A percentile compares a stretch with the other conserved stretches of the same genome.
Conservation (phyloP, 2,329 filamentous ascomycete species). For the Colletotrichum eleusines region DNA sequence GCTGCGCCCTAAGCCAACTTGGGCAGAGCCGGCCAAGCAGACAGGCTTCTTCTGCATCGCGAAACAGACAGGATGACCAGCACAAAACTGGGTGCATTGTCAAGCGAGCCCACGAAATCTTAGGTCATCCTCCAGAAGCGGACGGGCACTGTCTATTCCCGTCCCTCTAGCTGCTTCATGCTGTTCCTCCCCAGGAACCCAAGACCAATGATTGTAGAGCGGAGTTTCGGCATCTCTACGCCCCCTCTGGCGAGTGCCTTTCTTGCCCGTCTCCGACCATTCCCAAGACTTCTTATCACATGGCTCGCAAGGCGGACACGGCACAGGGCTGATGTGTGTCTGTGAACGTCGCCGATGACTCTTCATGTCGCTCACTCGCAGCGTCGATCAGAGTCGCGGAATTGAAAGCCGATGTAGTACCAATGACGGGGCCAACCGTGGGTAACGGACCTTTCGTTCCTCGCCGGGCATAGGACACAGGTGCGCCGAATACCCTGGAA, state of each 20-base stretch:
- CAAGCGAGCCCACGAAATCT: constrained; percentile 14
- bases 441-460: background rate
- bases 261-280: background rate
- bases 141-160: constrained; percentile 3
- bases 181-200: constrained; percentile 20
- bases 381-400: constrained; percentile 27
- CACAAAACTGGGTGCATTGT: constrained; percentile 22
- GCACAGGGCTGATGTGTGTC: background rate
- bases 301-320: constrained; percentile 6
- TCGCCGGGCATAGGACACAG: constrained; percentile 13
- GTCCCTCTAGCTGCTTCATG: constrained; percentile 17
- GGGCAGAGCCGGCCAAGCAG: constrained; percentile 10
- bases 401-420: constrained; percentile 19
- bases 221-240: constrained; percentile 27
- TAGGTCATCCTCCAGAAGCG: constrained; percentile 29
- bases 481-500: constrained; percentile 18
- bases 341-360: constrained; percentile 30
- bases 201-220: constrained; percentile 6
- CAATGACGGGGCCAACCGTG: constrained; percentile 2
- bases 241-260: background rate
- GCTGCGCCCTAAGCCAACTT: background rate
- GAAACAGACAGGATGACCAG: constrained; percentile 25
- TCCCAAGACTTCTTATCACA: constrained; percentile 2
- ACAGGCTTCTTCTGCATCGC: constrained; percentile 14
- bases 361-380: constrained; percentile 33